These are phyloP conservation scores for Ceratocystis diversiconidia DNA, from an alignment of 2,329 filamentous ascomycete genomes.

Conservation along the genomic window DNA sequence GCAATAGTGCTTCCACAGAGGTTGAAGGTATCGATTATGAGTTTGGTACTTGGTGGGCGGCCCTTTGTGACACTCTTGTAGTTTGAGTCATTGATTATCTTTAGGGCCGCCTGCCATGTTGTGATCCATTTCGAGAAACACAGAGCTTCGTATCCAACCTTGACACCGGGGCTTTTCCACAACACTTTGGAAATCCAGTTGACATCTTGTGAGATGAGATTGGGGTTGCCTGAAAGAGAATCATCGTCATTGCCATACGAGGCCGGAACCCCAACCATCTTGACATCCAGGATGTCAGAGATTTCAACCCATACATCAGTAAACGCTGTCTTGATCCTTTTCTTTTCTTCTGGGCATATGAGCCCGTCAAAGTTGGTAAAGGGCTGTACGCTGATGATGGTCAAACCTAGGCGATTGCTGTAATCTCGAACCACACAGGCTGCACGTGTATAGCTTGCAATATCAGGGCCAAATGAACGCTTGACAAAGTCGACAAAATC, in stretches of 20 bases:
- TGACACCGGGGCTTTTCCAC: slow-evolving; percentile 10
- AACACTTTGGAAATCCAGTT: slow-evolving; percentile 11
- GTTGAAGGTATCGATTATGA: slow-evolving; percentile 24
- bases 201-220: slow-evolving; percentile 13
- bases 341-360: not conserved
- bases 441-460: not conserved
- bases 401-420: slow-evolving; percentile 16
- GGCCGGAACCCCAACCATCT: slow-evolving; percentile 20
- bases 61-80: not conserved
- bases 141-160: slow-evolving; percentile 20
- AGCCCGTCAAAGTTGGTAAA: slow-evolving; percentile 21
- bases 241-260: slow-evolving; percentile 15
- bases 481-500: slow-evolving; percentile 19
- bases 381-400: slow-evolving; percentile 20
- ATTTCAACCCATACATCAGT: slow-evolving; percentile 18
- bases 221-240: slow-evolving; percentile 8
- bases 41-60: slow-evolving; percentile 17
- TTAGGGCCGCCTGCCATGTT: slow-evolving; percentile 19
- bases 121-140: slow-evolving; percentile 19
- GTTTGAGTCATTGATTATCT: slow-evolving; percentile 14
- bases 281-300: slow-evolving; percentile 16
- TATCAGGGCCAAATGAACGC: not conserved
- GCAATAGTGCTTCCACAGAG: slow-evolving; percentile 19
- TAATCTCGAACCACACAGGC: slow-evolving; percentile 9
- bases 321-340: slow-evolving; percentile 10